These are phyloP conservation scores for California macrophylla DNA, from an alignment of 441 rosid species.

Conservation along the genomic window DNA sequence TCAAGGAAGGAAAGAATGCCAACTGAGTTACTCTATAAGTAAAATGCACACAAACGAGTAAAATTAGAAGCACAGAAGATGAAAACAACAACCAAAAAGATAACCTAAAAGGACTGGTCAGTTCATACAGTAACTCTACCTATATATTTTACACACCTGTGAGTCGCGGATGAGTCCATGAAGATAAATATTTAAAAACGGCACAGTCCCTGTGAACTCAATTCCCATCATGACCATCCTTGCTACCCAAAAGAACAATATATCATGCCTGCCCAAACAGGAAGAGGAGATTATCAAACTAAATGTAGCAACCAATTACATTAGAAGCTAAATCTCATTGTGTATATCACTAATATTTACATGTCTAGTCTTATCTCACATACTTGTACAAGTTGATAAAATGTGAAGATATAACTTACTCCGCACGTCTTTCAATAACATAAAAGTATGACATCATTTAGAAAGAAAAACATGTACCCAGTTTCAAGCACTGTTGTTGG, in stretches of 20 bases:
- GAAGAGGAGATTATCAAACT: conserved; percentile 18
- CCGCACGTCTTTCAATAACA: not conserved
- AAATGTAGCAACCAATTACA: conserved; percentile 6
- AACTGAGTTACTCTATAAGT: not conserved
- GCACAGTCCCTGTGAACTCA: conserved; percentile 88
- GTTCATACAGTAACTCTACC: conserved; percentile 4
- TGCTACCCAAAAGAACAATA: conserved; percentile 97
- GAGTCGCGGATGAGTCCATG: conserved; percentile 93
- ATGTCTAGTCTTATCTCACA: not conserved
- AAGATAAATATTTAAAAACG: conserved; percentile 77
- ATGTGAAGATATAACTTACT: not conserved
- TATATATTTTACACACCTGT: conserved; percentile 40
- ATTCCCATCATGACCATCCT: conserved; percentile 99
- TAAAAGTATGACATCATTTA: conserved; percentile 9
- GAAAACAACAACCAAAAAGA: not conserved
- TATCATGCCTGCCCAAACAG: conserved; percentile 81
- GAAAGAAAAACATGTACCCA: conserved; percentile 44
- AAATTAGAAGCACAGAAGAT: not conserved
- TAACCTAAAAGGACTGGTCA: conserved; percentile 8
- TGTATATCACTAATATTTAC: not conserved
- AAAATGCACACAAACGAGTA: not conserved
- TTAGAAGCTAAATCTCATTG: not conserved
- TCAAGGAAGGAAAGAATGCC: not conserved
- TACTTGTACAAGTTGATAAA: not conserved
- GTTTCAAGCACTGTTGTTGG: conserved; percentile 93